Percentiles rank a stretch among this genome's conserved stretches.
Conservation (phyloP, 306 rosid genomes). For the Leucaena leucocephala region DNA sequence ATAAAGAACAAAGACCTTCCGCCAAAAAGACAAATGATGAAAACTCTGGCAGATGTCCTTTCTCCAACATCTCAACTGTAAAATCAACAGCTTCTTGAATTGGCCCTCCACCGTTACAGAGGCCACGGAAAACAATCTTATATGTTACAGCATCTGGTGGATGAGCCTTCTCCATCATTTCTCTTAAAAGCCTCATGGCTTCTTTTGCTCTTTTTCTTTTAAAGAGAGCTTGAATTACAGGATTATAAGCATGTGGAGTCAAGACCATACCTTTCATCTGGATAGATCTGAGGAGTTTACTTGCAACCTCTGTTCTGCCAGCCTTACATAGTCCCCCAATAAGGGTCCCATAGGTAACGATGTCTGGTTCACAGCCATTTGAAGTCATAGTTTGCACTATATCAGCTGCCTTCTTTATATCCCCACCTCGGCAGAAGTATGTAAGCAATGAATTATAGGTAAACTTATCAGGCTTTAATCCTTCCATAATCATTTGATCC, state of each 20-base stretch:
- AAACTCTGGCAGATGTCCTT: conserved; percentile 70
- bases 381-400: conserved; percentile 82
- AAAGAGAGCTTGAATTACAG: conserved; percentile 72
- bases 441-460: conserved; percentile 87
- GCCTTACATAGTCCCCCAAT: conserved; percentile 83
- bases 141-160: conserved; percentile 79
- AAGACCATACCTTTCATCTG: conserved; percentile 88
- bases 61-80: conserved; percentile 73
- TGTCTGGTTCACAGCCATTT: conserved; percentile 84
- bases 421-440: conserved; percentile 71
- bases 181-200: conserved; percentile 86
- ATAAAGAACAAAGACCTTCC: conserved; percentile 82
- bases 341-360: conserved; percentile 81
- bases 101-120: conserved; percentile 89
- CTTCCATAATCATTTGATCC: conserved; percentile 99
- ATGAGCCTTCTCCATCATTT: conserved; percentile 78
- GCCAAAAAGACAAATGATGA: conserved; percentile 73
- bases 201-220: conserved; percentile 74
- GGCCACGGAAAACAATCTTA: conserved; percentile 75
- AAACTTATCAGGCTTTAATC: conserved; percentile 82
- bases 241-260: conserved; percentile 81
- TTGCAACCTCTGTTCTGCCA: conserved; percentile 81
- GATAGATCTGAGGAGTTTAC: conserved; percentile 79
- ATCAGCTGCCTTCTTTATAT: conserved; percentile 83
- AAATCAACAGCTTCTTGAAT: conserved; percentile 88